A percentile compares a stretch with the other conserved stretches of the same genome.
phyloP scores from a whole-genome alignment of 176 grass and related monocot species.

The Aegilops longissima region DNA sequence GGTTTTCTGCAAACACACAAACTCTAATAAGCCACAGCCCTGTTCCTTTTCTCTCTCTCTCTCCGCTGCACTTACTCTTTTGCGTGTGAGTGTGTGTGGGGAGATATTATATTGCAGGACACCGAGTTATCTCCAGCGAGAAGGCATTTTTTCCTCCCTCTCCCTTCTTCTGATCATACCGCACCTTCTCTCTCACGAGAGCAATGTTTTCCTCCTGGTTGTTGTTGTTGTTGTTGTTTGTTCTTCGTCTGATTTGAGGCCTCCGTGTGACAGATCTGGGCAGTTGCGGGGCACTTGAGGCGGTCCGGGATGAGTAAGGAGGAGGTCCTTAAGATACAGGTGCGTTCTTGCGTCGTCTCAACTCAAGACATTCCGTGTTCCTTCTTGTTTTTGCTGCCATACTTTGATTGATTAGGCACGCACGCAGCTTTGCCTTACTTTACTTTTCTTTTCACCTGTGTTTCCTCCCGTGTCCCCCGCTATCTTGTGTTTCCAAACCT shows the following conservation, averaged over 20 bases:
- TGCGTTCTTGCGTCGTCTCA: conserved; percentile 31
- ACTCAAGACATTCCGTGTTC: background rate
- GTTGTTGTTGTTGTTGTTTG: background rate
- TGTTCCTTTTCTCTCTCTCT: background rate
- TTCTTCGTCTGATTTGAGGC: conserved; percentile 49
- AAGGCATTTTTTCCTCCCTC: conserved; percentile 1
- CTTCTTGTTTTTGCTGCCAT: conserved; percentile 19
- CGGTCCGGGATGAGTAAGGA: conserved; percentile 57
- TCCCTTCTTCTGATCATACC: conserved; percentile 19
- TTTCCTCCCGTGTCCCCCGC: conserved; percentile 13
- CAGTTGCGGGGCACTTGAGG: conserved; percentile 19
- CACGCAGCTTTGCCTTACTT: background rate
- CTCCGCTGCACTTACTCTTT: background rate
- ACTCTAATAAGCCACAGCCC: conserved; percentile 18
- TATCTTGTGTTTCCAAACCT: conserved; percentile 4
- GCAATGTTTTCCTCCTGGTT: background rate
- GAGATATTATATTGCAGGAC: conserved; percentile 29
- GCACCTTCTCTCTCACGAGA: background rate
- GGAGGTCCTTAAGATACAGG: conserved; percentile 59
- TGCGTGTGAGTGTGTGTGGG: conserved; percentile 8
- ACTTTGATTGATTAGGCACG: background rate
- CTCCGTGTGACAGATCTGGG: conserved; percentile 41
- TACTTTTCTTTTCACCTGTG: conserved; percentile 27
- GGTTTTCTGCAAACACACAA: conserved; percentile 26
- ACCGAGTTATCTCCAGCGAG: conserved; percentile 16